phyloP scores from a whole-genome alignment of 83 land plant genomes.

The Picea abies region DNA sequence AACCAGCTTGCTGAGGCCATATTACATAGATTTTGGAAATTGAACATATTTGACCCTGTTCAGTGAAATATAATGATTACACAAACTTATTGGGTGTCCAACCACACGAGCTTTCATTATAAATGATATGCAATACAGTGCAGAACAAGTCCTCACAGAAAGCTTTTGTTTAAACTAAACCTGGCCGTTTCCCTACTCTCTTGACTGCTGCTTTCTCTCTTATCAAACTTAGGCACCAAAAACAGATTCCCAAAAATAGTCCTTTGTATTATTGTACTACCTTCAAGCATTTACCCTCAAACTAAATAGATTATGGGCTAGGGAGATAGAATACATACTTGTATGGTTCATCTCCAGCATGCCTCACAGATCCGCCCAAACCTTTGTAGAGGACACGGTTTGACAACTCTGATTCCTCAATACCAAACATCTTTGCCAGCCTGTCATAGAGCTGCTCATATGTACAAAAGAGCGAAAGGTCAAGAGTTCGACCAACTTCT shows the following conservation, averaged over 20 bases:
- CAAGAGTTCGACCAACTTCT: conserved; percentile 76
- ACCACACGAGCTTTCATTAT: too few relatives aligned
- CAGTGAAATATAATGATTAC: too few relatives aligned
- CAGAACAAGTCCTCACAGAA: neutral
- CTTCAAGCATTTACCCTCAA: neutral
- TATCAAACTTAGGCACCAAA: neutral
- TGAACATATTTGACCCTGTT: too few relatives aligned
- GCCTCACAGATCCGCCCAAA: conserved; percentile 37
- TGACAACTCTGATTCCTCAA: conserved; percentile 36
- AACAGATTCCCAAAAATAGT: neutral
- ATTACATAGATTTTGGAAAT: too few relatives aligned
- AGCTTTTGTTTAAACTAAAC: neutral
- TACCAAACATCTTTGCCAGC: conserved; percentile 61
- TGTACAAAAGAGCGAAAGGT: conserved; percentile 53
- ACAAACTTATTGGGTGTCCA: too few relatives aligned
- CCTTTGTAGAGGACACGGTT: conserved; percentile 44
- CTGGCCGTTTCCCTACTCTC: neutral
- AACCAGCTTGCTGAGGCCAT: too few relatives aligned
- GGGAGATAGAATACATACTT: conserved; percentile 23
- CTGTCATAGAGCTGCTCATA: conserved; percentile 64
- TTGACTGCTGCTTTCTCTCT: neutral
- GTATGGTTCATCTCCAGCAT: conserved; percentile 64
- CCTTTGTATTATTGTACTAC: neutral
- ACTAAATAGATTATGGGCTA: neutral
- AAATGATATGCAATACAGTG: too few relatives aligned